phyloP scores from a whole-genome alignment of 2,329 filamentous ascomycete genomes.

The Claviceps monticola region DNA sequence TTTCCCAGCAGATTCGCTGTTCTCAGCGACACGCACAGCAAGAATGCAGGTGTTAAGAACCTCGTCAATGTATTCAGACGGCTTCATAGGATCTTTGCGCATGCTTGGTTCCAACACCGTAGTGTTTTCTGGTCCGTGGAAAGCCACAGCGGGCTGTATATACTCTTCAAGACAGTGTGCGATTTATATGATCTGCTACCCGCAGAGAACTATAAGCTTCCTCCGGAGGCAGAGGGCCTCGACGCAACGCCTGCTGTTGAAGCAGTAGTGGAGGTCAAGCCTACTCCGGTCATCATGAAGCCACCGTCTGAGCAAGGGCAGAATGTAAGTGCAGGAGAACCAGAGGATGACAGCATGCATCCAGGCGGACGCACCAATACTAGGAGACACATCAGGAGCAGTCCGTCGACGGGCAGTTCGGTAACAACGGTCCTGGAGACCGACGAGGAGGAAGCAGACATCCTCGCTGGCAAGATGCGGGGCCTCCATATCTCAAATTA shows the following conservation, averaged over 20 bases:
- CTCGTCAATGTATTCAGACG: conserved; percentile 90
- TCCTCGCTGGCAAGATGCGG: conserved; percentile 31
- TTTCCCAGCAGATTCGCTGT: conserved; percentile 74
- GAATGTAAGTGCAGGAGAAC: conserved; percentile 10
- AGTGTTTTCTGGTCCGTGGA: conserved; percentile 93
- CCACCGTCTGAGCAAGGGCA: conserved; percentile 17
- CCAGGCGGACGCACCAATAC: conserved; percentile 53
- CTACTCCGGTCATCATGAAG: conserved; percentile 23
- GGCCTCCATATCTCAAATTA: conserved; percentile 36
- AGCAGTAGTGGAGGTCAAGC: conserved; percentile 27
- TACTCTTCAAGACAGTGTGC: conserved; percentile 95
- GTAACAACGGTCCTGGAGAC: conserved; percentile 75
- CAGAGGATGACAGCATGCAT: conserved; percentile 37
- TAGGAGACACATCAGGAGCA: conserved; percentile 67
- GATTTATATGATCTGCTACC: conserved; percentile 82
- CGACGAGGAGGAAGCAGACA: conserved; percentile 54
- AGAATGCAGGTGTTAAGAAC: conserved; percentile 58
- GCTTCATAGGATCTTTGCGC: conserved; percentile 91
- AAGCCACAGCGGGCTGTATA: conserved; percentile 77
- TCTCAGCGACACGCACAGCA: conserved; percentile 41
- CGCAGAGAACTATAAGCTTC: conserved; percentile 90
- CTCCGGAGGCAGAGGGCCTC: conserved; percentile 78
- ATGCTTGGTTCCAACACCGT: conserved; percentile 96
- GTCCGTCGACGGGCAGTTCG: conserved; percentile 62
- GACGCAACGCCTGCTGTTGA: conserved; percentile 33